Conservation (phyloP, 2,329 filamentous ascomycete species). For the Ceratocystiopsis sp. region DNA sequence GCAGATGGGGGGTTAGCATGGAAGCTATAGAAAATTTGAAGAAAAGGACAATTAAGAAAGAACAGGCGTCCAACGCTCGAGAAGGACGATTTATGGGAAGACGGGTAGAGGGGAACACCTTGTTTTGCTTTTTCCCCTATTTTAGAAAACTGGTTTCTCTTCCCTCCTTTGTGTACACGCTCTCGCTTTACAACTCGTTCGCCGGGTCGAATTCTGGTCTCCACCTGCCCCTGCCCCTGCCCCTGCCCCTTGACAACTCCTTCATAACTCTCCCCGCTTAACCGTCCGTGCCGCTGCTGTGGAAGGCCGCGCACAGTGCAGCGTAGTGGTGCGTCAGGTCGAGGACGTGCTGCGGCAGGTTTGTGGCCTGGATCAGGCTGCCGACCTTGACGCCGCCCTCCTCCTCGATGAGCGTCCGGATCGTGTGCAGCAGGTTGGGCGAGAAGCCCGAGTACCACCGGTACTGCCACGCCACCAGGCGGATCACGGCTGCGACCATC, state of each 20-base stretch:
- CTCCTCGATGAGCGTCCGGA: slow-evolving; percentile 88
- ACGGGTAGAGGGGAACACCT: too few species aligned
- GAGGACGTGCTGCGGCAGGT: slow-evolving; percentile 77
- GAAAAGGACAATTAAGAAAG: too few species aligned
- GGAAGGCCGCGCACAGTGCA: slow-evolving; percentile 82
- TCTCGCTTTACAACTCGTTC: too few species aligned
- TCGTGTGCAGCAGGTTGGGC: slow-evolving; percentile 70
- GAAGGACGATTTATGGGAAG: too few species aligned
- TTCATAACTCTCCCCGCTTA: slow-evolving; percentile 20
- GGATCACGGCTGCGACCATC: slow-evolving; percentile 70
- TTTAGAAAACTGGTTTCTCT: too few species aligned
- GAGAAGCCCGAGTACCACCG: slow-evolving; percentile 99
- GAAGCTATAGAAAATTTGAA: background rate
- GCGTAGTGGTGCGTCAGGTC: slow-evolving; percentile 95
- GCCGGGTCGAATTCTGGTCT: too few species aligned
- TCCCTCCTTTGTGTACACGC: too few species aligned
- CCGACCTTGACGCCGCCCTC: slow-evolving; percentile 94
- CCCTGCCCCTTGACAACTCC: background rate
- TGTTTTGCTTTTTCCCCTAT: background rate
- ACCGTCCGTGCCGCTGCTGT: slow-evolving; percentile 81
- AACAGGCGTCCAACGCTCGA: too few species aligned
- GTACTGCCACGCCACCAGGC: slow-evolving; percentile 94
- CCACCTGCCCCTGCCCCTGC: too few species aligned
- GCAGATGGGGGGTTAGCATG: background rate
- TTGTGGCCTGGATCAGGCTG: slow-evolving; percentile 93